Conservation (phyloP, 2,329 filamentous ascomycete genomes). For the Fusarium nisikadoi region DNA sequence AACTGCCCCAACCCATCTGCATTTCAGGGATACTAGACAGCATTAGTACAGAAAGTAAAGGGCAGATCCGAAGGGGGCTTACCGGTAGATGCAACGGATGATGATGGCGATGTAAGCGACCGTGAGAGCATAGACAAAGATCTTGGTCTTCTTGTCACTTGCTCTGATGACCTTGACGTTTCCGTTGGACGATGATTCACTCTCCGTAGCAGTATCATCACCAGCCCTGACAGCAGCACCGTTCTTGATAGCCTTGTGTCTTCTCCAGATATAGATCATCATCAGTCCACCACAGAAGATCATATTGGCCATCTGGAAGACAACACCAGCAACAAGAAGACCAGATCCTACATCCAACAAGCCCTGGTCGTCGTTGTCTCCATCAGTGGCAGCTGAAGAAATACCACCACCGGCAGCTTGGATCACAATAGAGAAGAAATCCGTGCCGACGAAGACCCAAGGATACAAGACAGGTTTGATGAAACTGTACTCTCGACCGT, state of each 20-base stretch:
- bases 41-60: background rate
- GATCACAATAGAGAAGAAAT: constrained; percentile 51
- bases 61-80: background rate
- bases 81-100: constrained; percentile 37
- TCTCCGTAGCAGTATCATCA: background rate
- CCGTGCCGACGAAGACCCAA: constrained; percentile 60
- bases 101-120: constrained; percentile 32
- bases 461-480: constrained; percentile 56
- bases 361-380: constrained; percentile 8
- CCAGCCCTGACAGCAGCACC: constrained; percentile 7
- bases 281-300: constrained; percentile 38
- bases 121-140: constrained; percentile 17
- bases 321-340: constrained; percentile 37
- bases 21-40: constrained; percentile 25
- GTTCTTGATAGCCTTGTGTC: constrained; percentile 23
- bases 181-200: background rate
- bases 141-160: constrained; percentile 32
- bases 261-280: constrained; percentile 38
- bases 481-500: constrained; percentile 51
- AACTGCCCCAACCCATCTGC: constrained; percentile 38
- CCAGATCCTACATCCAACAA: constrained; percentile 28
- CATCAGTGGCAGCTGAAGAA: constrained; percentile 24
- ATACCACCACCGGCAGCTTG: constrained; percentile 39
- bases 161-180: constrained; percentile 4
- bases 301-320: constrained; percentile 42